Evolutionary conservation across 75 land plant species (phyloP).

Genomic region (Sequoiadendron giganteum): DNA sequence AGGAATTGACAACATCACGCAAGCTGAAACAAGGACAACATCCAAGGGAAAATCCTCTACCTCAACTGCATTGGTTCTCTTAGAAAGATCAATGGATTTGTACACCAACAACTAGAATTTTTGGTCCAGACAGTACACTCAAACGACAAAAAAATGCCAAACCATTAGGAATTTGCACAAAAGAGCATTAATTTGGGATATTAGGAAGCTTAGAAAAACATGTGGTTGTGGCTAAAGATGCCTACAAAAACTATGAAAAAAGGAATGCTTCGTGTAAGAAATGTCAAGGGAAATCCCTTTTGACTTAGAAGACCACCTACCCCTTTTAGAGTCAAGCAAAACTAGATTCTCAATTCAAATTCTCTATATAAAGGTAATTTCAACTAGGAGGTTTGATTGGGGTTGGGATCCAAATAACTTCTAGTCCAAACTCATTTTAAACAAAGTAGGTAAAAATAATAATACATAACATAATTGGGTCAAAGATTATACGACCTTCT

Average conservation of each 20-base stretch:
- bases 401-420: too few species aligned
- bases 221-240: background rate
- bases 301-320: background rate
- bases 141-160: background rate
- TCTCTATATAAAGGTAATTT: background rate
- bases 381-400: background rate
- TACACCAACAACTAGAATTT: background rate
- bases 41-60: too few species aligned
- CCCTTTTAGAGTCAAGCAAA: background rate
- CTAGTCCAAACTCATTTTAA: background rate
- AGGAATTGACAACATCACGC: too few species aligned
- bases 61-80: background rate
- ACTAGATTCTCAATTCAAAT: background rate
- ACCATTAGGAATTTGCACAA: background rate
- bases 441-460: background rate
- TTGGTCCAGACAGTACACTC: background rate
- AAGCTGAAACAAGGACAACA: too few species aligned
- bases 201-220: background rate
- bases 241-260: background rate
- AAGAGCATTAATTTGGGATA: background rate
- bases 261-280: background rate
- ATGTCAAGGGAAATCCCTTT: background rate
- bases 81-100: background rate
- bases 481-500: background rate
- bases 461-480: background rate